Evolutionary conservation across 2,329 filamentous ascomycete genomes (phyloP), one percentile per base, ranked within the genome.

Genomic region (Trichoderma hamatum): DNA sequence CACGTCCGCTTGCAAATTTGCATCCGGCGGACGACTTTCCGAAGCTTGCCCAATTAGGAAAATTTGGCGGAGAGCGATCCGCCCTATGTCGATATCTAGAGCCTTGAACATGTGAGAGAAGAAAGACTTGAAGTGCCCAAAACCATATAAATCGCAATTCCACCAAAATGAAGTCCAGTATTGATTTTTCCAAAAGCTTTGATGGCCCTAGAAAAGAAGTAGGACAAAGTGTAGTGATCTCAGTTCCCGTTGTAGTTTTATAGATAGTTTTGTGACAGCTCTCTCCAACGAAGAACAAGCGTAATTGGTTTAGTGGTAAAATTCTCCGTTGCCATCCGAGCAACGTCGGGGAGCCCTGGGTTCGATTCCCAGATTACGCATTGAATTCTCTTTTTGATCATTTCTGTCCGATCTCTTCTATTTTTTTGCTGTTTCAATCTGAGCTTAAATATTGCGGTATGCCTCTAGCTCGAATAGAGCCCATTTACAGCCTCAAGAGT

Each of bases 291-390:
- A 55, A 67, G 9, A 59, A 21, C 21, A 59, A 66, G 67, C 67
- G 67, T 69, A 69, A 69, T 69, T 69, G 67, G 67, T 69, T 69
- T 69, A 69, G 67, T 69, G 67, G 67, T 69, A 69, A 69, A 69
- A 69, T 69, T 69, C 67, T 69, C 67, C 67, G 67, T 69, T 69
- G 67, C 67, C 67, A 69, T 69, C 54, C 67, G 67, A 52, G 56
- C 67, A 69, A 67, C 67, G 67, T 69, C 67, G 67, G 67, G 67
- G 67, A 69, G 67, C 67, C 67, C 67, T 69, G 67, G 67, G 67
- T 69, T 69, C 67, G 67, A 69, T 69, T 69, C 67, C 67, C 67
- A 67, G 67, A 69, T 69, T 69, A 69, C 67, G 67, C 67, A 69
- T 51, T 58, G n/a, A 1, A 21, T 3, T 26, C 14, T 16, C 36